Percentiles rank a stretch among this genome's conserved stretches.
Conservation (phyloP, 106 monocot genomes). For the Acorus calamus region DNA sequence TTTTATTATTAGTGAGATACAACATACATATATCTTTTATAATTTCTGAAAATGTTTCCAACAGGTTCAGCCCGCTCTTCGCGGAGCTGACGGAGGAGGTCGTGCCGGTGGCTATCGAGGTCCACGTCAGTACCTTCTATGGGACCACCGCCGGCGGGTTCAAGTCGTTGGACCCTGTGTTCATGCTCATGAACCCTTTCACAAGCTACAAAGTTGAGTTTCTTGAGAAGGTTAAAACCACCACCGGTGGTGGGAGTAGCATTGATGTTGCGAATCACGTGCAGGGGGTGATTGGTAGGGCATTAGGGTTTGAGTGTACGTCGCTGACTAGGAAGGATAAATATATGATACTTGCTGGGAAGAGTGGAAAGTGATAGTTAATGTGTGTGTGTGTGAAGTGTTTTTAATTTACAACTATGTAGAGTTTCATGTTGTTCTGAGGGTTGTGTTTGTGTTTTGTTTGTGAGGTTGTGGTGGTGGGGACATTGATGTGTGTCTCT, state of each 20-base stretch:
- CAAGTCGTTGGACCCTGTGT: conserved; percentile 61
- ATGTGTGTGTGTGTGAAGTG: too few relatives aligned
- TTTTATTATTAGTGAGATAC: too few relatives aligned
- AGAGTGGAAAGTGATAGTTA: background rate
- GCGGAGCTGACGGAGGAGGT: conserved; percentile 47
- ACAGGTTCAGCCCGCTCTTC: conserved; percentile 63
- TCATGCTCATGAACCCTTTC: conserved; percentile 49
- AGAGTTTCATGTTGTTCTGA: too few relatives aligned
- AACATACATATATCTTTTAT: too few relatives aligned
- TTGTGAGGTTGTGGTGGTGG: too few relatives aligned
- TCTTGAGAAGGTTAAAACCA: conserved; percentile 15
- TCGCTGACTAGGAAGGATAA: conserved; percentile 49
- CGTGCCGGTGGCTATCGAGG: conserved; percentile 38
- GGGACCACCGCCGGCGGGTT: conserved; percentile 54
- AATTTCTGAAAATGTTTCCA: too few relatives aligned
- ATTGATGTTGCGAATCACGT: conserved; percentile 33
- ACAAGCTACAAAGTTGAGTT: conserved; percentile 34
- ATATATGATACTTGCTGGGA: conserved; percentile 44
- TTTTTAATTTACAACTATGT: too few relatives aligned
- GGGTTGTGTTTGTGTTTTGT: too few relatives aligned
- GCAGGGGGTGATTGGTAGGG: conserved; percentile 29
- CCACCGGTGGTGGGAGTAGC: conserved; percentile 2
- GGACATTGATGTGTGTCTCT: too few relatives aligned
- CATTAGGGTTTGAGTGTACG: conserved; percentile 31
- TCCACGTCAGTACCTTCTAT: conserved; percentile 43